Conservation (phyloP, 495 filamentous ascomycete species). For the Bacidia rubella region DNA sequence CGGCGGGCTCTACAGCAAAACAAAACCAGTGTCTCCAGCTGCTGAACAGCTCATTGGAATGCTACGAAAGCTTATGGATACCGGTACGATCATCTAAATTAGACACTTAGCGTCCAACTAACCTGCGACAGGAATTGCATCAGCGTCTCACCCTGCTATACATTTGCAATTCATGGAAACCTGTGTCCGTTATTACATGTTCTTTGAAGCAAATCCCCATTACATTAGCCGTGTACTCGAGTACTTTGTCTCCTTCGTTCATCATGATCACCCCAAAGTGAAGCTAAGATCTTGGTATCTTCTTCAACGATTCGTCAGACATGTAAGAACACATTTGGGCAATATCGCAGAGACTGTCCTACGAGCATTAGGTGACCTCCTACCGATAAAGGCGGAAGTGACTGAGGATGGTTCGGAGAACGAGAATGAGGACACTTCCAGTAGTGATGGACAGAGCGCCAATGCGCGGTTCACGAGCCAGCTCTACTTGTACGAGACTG, state of each 20-base stretch:
- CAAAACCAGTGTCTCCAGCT: slow-evolving; percentile 56
- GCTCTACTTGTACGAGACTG: slow-evolving; percentile 84
- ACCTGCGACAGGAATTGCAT: slow-evolving; percentile 52
- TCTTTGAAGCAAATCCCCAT: slow-evolving; percentile 71
- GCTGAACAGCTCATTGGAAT: slow-evolving; percentile 69
- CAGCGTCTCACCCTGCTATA: slow-evolving; percentile 78
- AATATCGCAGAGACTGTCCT: slow-evolving; percentile 84
- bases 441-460: slow-evolving; percentile 74
- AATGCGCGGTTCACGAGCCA: slow-evolving; percentile 84
- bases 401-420: slow-evolving; percentile 58
- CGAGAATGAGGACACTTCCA: slow-evolving; percentile 79
- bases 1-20: slow-evolving; percentile 71
- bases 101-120: slow-evolving; percentile 10
- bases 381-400: slow-evolving; percentile 81
- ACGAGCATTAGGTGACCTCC: slow-evolving; percentile 72
- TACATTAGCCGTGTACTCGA: slow-evolving; percentile 79
- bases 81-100: slow-evolving; percentile 40
- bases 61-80: slow-evolving; percentile 91
- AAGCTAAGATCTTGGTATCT: slow-evolving; percentile 91
- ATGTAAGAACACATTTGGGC: slow-evolving; percentile 65
- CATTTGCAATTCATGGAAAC: slow-evolving; percentile 97
- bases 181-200: slow-evolving; percentile 81
- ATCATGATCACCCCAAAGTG: slow-evolving; percentile 72
- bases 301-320: slow-evolving; percentile 86
- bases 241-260: slow-evolving; percentile 77